Evolutionary conservation across 768 basidiomycete genomes (phyloP), one percentile per base, ranked within the genome.

Genomic region (Crassisporium funariophilum): DNA sequence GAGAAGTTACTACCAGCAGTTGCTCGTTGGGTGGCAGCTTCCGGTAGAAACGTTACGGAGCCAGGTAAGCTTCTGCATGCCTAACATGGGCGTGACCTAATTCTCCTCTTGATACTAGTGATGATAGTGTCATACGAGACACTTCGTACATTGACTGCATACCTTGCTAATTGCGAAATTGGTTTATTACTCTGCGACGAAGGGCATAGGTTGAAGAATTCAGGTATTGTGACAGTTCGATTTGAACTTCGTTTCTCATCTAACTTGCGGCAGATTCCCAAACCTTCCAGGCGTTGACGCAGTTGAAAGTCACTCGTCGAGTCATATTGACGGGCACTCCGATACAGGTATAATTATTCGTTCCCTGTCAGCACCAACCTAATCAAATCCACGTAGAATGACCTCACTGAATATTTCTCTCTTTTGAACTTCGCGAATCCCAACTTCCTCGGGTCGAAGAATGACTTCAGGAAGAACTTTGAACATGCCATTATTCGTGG

Each of bases 41-140:
- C 78, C 19, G 97, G 97, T 6, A 76, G 95, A 47, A 92, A 90
- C 54, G 87, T 98, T 39, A 90, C 91, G 0, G 86, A 92, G 49
- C 94, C 95, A 69, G 93, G 94, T 91, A 57, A 23, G 71, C 54
- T 3, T 43, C 40, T 17, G 21, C 5, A 19, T 31, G 29, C 29
- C 5, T n/a, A n/a, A n/a, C n/a, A n/a, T n/a, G 23, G 16, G 15
- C 27, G 5, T 10, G 23, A 24, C 4, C 20, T 11, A 20, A 27
- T 19, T 33, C 9, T 24, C 37, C 43, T 17, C 36, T 25, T 19
- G 29, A 40, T 29, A n/a, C 21, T 50, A 95, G 95, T 98, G 35
- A 92, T 99, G 90, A 98, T 99, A 54, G 94, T 97, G 4, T 98
- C 97, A 0, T 99, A 99, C 55, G 95, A 99, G 65, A 95, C 92